Percentiles rank a stretch among this genome's conserved stretches.
Conservation (phyloP, 306 rosid genomes). For the Quercus cerris region DNA sequence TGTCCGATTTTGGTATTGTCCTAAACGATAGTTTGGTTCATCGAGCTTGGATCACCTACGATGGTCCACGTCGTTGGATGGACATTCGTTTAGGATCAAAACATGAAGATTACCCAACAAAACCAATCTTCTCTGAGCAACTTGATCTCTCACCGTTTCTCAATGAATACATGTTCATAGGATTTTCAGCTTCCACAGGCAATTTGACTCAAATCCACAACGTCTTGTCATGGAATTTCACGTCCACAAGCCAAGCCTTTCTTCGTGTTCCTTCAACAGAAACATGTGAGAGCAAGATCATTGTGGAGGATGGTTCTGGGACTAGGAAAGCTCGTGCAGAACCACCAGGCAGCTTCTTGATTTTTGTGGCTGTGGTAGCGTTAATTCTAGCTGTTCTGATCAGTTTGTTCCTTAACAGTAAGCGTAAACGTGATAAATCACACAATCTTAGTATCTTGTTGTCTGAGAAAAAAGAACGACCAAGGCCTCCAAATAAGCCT, state of each 20-base stretch:
- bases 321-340: constrained; percentile 14
- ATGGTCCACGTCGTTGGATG: constrained; percentile 54
- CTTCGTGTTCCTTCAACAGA: constrained; percentile 56
- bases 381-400: constrained; percentile 35
- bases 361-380: constrained; percentile 48
- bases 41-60: constrained; percentile 54
- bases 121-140: constrained; percentile 49
- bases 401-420: constrained; percentile 36
- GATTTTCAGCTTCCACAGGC: constrained; percentile 84
- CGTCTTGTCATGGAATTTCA: constrained; percentile 69
- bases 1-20: constrained; percentile 43
- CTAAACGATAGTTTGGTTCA: constrained; percentile 32
- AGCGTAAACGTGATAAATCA: constrained; percentile 30
- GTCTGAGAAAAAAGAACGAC: constrained; percentile 42
- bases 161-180: constrained; percentile 81
- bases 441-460: constrained; percentile 6
- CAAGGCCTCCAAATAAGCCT: constrained; percentile 71
- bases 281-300: constrained; percentile 57
- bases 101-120: constrained; percentile 31
- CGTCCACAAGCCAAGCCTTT: constrained; percentile 61
- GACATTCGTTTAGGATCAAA: constrained; percentile 51
- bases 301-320: constrained; percentile 18
- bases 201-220: constrained; percentile 68
- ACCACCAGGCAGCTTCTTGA: constrained; percentile 41
- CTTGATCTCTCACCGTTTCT: constrained; percentile 40